phyloP scores from a whole-genome alignment of 495 filamentous ascomycete species.

The Trichoderma virens region DNA sequence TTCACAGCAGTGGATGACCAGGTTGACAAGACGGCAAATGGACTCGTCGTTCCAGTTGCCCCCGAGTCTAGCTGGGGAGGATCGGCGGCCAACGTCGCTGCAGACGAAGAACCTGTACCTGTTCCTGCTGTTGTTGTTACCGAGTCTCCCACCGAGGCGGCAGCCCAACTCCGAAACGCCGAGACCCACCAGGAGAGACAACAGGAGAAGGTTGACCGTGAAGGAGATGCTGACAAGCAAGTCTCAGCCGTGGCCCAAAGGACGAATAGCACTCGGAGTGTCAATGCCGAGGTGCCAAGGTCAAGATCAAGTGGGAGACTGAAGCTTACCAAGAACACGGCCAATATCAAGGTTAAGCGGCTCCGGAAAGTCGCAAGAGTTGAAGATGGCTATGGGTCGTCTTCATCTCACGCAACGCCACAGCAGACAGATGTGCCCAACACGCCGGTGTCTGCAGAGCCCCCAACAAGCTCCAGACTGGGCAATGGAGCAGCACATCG shows the following conservation, averaged over 20 bases:
- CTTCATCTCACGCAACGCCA: background rate
- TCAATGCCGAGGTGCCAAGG: background rate
- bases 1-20: background rate
- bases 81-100: background rate
- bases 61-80: background rate
- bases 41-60: background rate
- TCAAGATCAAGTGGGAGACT: background rate
- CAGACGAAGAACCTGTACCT: background rate
- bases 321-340: background rate
- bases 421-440: background rate
- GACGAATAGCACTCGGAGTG: background rate
- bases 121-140: background rate
- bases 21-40: background rate
- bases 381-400: background rate
- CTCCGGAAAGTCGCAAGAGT: background rate
- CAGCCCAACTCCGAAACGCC: background rate
- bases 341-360: slow-evolving; percentile 4
- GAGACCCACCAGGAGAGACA: background rate
- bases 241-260: background rate
- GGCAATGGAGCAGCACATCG: background rate
- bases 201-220: background rate
- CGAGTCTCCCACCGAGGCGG: background rate
- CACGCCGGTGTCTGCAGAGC: background rate
- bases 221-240: background rate
- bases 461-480: background rate